Percentiles rank a stretch among this genome's conserved stretches.
Evolutionary conservation across 1,139 yeast species (phyloP).

Genomic region (Arxiozyma slooffiae): DNA sequence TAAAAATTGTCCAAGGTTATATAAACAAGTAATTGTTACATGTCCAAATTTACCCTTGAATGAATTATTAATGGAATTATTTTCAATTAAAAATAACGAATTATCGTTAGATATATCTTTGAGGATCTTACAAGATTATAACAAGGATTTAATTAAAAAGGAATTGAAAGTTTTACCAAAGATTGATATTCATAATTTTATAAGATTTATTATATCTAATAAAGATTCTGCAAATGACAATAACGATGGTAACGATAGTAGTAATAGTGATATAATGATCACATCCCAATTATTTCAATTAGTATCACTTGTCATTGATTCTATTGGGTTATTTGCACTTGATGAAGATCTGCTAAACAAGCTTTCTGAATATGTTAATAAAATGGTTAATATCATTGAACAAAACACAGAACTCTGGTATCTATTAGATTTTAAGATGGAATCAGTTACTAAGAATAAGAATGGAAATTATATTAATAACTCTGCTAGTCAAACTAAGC

Average conservation of each 20-base stretch:
- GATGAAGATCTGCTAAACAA: slow-evolving; percentile 21
- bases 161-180: slow-evolving; percentile 26
- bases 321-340: slow-evolving; percentile 29
- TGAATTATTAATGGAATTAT: slow-evolving; percentile 54
- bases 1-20: slow-evolving; percentile 45
- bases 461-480: slow-evolving; percentile 2
- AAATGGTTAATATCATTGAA: slow-evolving; percentile 25
- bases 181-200: slow-evolving; percentile 27
- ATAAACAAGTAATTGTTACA: slow-evolving; percentile 73
- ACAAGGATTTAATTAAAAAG: slow-evolving; percentile 26
- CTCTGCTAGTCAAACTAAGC: not conserved
- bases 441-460: slow-evolving; percentile 1
- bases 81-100: slow-evolving; percentile 46
- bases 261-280: slow-evolving; percentile 14
- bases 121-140: slow-evolving; percentile 53
- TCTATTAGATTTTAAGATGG: slow-evolving; percentile 20
- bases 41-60: slow-evolving; percentile 58
- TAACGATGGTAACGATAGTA: not conserved
- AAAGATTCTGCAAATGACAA: slow-evolving; percentile 13
- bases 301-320: slow-evolving; percentile 27
- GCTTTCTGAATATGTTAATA: slow-evolving; percentile 22
- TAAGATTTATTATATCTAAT: slow-evolving; percentile 22
- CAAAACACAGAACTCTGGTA: slow-evolving; percentile 27
- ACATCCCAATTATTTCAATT: slow-evolving; percentile 27
- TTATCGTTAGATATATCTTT: slow-evolving; percentile 60